These are phyloP conservation scores for Leonotis leonurus DNA, from an alignment of 257 asterid species.

Conservation along the genomic window DNA sequence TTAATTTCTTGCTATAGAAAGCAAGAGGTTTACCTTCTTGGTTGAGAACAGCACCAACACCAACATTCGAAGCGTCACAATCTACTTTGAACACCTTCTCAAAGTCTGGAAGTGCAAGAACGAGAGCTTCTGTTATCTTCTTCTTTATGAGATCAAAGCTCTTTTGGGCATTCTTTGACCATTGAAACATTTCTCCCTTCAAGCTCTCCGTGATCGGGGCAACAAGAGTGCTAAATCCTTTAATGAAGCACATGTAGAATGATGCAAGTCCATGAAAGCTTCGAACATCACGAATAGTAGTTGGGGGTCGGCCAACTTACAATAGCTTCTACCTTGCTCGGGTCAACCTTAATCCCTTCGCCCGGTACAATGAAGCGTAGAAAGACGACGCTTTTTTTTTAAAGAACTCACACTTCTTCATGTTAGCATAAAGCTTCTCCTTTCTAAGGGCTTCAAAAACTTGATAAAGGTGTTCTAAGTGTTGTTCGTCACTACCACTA, in stretches of 20 bases:
- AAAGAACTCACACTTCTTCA: not conserved
- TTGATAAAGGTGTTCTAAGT: not conserved
- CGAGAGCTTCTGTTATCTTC: not conserved
- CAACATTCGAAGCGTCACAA: slow-evolving; percentile 1
- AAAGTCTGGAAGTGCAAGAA: not conserved
- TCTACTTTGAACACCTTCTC: not conserved
- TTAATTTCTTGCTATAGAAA: not conserved
- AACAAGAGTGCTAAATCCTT: not conserved
- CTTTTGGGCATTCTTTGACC: not conserved
- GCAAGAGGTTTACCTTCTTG: not conserved
- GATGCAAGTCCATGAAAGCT: slow-evolving; percentile 19
- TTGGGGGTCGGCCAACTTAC: slow-evolving; percentile 7
- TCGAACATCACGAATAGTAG: not conserved
- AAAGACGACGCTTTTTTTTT: not conserved
- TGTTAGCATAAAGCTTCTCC: not conserved
- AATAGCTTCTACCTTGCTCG: slow-evolving; percentile 4
- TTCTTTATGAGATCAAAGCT: not conserved
- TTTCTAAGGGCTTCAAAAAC: not conserved
- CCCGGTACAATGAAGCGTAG: not conserved
- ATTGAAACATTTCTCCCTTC: not conserved
- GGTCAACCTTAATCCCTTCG: slow-evolving; percentile 1
- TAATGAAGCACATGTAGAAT: not conserved
- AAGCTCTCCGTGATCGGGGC: slow-evolving; percentile 18
- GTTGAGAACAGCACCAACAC: not conserved
- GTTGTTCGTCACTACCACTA: not conserved